These are phyloP conservation scores for Tetracladium maxilliforme DNA, from an alignment of 2,329 filamentous ascomycete genomes.

Conservation along the genomic window DNA sequence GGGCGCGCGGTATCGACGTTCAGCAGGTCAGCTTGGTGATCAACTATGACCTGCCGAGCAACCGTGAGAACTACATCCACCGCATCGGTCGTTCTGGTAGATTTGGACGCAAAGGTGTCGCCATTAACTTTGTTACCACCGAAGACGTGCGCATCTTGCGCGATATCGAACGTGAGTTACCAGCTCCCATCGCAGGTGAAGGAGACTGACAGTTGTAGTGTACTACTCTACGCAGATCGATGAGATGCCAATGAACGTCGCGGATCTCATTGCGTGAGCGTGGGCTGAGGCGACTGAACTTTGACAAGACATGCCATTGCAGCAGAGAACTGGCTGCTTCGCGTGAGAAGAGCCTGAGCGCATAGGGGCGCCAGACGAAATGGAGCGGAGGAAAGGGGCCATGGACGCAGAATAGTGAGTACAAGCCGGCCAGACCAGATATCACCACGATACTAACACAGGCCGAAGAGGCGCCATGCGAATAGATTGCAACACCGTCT, in stretches of 20 bases:
- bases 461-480: no score
- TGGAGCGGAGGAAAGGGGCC: no score
- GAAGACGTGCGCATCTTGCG: slow-evolving; percentile 95
- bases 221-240: slow-evolving; percentile 70
- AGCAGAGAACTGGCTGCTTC: no score
- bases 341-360: no score
- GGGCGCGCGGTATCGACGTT: slow-evolving; percentile 96
- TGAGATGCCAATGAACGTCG: slow-evolving; percentile 70
- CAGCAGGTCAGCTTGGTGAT: slow-evolving; percentile 97
- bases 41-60: slow-evolving; percentile 96
- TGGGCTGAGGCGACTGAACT: no score
- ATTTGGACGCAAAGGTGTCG: slow-evolving; percentile 95
- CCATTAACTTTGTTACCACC: slow-evolving; percentile 98
- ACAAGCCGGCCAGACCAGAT: no score
- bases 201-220: slow-evolving; percentile 21
- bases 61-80: slow-evolving; percentile 99
- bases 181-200: not conserved
- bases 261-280: slow-evolving; percentile 17
- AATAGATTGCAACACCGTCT: no score
- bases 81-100: slow-evolving; percentile 90
- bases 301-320: no score
- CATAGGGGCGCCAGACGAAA: no score
- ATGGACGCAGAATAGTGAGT: no score
- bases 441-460: no score
- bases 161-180: slow-evolving; percentile 74